Conservation (phyloP, 108 stramenopile genomes). For the Skeletonema menzelii region DNA sequence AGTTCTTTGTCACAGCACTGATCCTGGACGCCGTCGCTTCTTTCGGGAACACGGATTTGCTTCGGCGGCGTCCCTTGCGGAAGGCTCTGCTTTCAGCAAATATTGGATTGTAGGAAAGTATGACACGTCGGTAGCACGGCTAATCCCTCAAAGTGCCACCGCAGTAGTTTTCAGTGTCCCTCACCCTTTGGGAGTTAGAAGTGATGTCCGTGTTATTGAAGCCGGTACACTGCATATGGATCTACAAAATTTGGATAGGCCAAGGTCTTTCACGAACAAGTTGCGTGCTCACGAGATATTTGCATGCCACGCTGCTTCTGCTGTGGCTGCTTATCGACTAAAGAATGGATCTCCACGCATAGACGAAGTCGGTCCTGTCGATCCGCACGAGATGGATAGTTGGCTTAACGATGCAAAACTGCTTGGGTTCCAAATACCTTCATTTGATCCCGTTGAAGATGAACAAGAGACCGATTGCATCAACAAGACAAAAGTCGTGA, state of each 20-base stretch:
- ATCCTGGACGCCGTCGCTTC: slow-evolving; percentile 30
- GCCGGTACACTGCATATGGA: slow-evolving; percentile 60
- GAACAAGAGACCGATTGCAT: not conserved
- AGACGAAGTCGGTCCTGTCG: slow-evolving; percentile 55
- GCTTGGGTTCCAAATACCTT: slow-evolving; percentile 46
- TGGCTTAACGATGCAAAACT: slow-evolving; percentile 50
- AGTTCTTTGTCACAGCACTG: slow-evolving; percentile 54
- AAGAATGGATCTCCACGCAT: slow-evolving; percentile 20
- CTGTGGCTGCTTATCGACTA: slow-evolving; percentile 46
- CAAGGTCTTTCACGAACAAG: slow-evolving; percentile 53
- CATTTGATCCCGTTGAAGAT: slow-evolving; percentile 20
- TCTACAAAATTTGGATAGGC: slow-evolving; percentile 41
- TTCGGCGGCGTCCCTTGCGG: slow-evolving; percentile 39
- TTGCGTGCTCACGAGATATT: slow-evolving; percentile 55
- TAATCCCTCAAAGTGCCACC: slow-evolving; percentile 45
- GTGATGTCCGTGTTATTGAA: slow-evolving; percentile 48
- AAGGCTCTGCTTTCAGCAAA: slow-evolving; percentile 34
- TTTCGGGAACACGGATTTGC: slow-evolving; percentile 49
- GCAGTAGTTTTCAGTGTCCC: slow-evolving; percentile 58
- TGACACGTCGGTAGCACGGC: slow-evolving; percentile 27
- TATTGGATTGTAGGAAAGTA: slow-evolving; percentile 62
- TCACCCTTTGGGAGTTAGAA: slow-evolving; percentile 41
- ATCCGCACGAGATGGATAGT: slow-evolving; percentile 47
- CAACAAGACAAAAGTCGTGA: slow-evolving; percentile 27
- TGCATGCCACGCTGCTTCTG: slow-evolving; percentile 59